Conservation (phyloP, 352 stramenopile species). For the Phytopythium boreale region DNA sequence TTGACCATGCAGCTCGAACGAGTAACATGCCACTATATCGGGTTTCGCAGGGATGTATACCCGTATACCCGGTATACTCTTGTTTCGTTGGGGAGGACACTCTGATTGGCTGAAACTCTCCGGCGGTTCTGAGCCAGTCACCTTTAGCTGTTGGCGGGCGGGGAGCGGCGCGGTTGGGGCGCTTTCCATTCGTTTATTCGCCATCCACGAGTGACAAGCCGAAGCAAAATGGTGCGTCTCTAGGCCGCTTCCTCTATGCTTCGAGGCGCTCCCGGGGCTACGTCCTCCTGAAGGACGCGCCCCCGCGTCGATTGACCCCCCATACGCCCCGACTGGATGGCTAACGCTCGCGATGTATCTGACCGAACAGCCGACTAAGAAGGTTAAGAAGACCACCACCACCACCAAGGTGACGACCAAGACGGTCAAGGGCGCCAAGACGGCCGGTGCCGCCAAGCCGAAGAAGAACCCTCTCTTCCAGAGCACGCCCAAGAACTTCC, state of each 20-base stretch:
- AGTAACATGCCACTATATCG: conserved; percentile 1
- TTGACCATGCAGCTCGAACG: neutral
- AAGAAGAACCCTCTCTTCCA: conserved; percentile 96
- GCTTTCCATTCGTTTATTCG: conserved; percentile 76
- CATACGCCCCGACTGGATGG: neutral
- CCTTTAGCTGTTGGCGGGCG: neutral
- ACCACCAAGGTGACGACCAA: conserved; percentile 61
- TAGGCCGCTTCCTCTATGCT: neutral
- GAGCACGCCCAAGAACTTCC: conserved; percentile 92
- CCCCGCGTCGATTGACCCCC: neutral
- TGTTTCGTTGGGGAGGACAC: neutral
- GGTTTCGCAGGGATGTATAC: neutral
- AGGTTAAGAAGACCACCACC: conserved; percentile 77
- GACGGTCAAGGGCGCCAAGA: conserved; percentile 61
- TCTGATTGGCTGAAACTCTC: conserved; percentile 4
- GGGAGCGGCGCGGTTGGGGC: neutral
- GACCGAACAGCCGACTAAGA: conserved; percentile 65
- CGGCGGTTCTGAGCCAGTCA: conserved; percentile 5
- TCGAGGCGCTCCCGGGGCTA: neutral
- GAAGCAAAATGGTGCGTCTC: conserved; percentile 30
- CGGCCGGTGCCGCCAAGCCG: conserved; percentile 52
- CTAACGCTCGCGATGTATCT: neutral
- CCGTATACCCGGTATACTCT: neutral
- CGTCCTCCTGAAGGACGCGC: neutral
- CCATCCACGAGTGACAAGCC: conserved; percentile 73